phyloP scores from a whole-genome alignment of 202 grass and related monocot genomes.

The Hordeum pubiflorum region DNA sequence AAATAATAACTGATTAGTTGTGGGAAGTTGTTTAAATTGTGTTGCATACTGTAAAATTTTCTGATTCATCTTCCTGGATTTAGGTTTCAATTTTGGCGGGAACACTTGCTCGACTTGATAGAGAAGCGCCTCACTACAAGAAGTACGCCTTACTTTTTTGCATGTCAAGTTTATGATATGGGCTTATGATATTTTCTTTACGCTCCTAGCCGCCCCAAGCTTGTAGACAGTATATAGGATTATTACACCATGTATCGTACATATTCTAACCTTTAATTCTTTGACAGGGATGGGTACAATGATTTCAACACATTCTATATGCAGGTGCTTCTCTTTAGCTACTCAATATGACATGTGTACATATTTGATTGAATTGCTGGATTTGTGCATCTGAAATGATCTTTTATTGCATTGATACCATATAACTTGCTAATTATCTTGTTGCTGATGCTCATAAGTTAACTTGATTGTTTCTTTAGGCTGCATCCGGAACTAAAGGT shows the following conservation, averaged over 20 bases:
- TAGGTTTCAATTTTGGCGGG: slow-evolving; percentile 99
- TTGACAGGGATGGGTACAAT: slow-evolving; percentile 90
- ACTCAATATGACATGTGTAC: slow-evolving; percentile 7
- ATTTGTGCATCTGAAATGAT: slow-evolving; percentile 2
- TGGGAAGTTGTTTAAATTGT: background rate
- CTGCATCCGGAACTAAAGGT: slow-evolving; percentile 99
- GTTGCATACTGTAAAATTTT: background rate
- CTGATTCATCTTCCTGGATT: slow-evolving; percentile 28
- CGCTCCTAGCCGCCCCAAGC: background rate
- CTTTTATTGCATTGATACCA: background rate
- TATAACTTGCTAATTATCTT: background rate
- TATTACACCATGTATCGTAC: background rate
- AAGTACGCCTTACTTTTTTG: slow-evolving; percentile 54
- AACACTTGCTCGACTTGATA: slow-evolving; percentile 96
- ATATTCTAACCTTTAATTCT: slow-evolving; percentile 19
- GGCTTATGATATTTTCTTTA: background rate
- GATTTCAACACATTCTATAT: slow-evolving; percentile 99
- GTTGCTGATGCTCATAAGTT: background rate
- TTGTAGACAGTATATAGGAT: background rate
- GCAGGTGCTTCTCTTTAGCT: slow-evolving; percentile 58
- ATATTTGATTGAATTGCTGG: background rate
- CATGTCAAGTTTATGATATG: background rate
- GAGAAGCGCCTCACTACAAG: slow-evolving; percentile 98
- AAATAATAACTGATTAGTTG: background rate
- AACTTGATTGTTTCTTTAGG: slow-evolving; percentile 40